Percentiles rank a stretch among this genome's conserved stretches.
These are phyloP conservation scores for Thalassiosira hispida DNA, from an alignment of 352 stramenopile genomes.

Conservation along the genomic window DNA sequence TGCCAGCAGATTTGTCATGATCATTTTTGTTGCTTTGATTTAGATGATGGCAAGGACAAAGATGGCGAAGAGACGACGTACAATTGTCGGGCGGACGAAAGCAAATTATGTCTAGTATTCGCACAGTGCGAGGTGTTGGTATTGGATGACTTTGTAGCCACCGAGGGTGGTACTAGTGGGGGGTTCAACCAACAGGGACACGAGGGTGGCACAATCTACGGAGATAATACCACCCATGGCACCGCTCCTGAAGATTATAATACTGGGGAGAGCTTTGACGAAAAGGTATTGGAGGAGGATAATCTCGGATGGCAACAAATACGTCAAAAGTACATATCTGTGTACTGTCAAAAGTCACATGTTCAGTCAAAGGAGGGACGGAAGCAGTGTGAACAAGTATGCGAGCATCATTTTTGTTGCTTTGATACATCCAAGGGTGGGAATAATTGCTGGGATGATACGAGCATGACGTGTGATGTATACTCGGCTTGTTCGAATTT, in stretches of 20 bases:
- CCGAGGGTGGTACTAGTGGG: neutral
- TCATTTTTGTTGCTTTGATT: conserved; percentile 49
- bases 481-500: conserved; percentile 20
- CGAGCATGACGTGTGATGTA: conserved; percentile 33
- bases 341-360: conserved; percentile 21
- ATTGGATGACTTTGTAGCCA: neutral
- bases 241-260: conserved; percentile 1
- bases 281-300: conserved; percentile 2
- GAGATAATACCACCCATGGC: neutral
- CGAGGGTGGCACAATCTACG: neutral
- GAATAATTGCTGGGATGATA: conserved; percentile 8
- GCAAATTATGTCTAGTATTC: conserved; percentile 27
- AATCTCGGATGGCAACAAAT: conserved; percentile 17
- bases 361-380: conserved; percentile 11
- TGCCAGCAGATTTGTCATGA: conserved; percentile 36
- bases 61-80: conserved; percentile 16
- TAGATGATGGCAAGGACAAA: too few species aligned
- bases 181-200: neutral
- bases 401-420: conserved; percentile 35
- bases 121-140: conserved; percentile 16
- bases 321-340: conserved; percentile 23
- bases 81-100: conserved; percentile 28
- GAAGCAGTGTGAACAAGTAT: conserved; percentile 26
- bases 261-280: neutral
- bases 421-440: conserved; percentile 18